Conservation (phyloP, 345 rosid species). For the Citrus reticulata region DNA sequence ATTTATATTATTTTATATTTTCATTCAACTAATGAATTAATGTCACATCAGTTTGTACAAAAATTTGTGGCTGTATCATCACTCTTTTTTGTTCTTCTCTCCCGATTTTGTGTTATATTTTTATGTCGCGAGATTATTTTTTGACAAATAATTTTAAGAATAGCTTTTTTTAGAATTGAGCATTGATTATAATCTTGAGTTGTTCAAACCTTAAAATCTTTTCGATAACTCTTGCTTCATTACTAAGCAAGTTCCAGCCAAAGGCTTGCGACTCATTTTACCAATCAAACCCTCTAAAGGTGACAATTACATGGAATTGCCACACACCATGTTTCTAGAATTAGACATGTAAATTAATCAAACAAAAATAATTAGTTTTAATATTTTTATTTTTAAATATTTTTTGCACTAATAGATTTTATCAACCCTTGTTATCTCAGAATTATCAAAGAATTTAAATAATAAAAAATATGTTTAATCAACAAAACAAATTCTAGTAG, state of each 20-base stretch:
- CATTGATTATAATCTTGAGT: background rate
- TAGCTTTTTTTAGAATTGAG: too few species aligned
- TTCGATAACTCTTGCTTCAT: background rate
- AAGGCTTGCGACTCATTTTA: background rate
- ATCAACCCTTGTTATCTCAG: too few species aligned
- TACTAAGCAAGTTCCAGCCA: background rate
- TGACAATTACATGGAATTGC: too few species aligned
- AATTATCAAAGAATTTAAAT: too few species aligned
- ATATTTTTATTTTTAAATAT: background rate
- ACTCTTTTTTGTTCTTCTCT: background rate
- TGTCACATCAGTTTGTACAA: too few species aligned
- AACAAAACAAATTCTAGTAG: background rate
- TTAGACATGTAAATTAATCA: background rate
- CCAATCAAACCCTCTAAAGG: background rate
- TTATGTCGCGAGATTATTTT: background rate
- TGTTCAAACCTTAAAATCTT: background rate
- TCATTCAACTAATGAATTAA: too few species aligned
- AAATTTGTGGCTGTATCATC: rapidly evolving
- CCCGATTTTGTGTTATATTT: background rate
- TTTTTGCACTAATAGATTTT: too few species aligned
- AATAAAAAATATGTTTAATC: too few species aligned
- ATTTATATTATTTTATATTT: too few species aligned
- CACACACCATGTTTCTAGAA: background rate
- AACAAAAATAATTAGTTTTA: background rate
- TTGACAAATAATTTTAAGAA: too few species aligned